These are phyloP conservation scores for Hymenoscyphus fructigenus DNA, from an alignment of 2,329 filamentous ascomycete genomes.

Conservation along the genomic window DNA sequence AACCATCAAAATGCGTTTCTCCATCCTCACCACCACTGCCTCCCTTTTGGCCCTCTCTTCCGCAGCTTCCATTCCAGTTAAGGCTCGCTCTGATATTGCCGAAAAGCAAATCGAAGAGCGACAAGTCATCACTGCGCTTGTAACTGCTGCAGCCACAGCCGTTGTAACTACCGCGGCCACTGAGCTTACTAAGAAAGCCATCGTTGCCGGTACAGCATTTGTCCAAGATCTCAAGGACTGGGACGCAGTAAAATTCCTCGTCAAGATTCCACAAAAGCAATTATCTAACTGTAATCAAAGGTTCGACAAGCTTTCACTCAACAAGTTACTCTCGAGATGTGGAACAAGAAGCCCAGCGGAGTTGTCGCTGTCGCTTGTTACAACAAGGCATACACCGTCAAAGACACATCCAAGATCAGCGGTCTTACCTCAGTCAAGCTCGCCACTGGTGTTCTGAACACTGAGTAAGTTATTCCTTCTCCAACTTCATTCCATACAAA, in stretches of 20 bases:
- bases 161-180: not conserved
- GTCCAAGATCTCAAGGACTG: not conserved
- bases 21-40: not conserved
- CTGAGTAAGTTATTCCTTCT: not conserved
- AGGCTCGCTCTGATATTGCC: not conserved
- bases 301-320: slow-evolving; percentile 3
- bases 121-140: slow-evolving; percentile 2
- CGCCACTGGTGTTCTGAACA: not conserved
- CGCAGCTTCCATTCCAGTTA: not conserved
- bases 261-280: not conserved
- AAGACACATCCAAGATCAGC: not conserved
- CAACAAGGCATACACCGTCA: not conserved
- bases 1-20: slow-evolving; percentile 5
- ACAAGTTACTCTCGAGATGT: slow-evolving; percentile 2
- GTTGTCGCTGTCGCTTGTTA: not conserved
- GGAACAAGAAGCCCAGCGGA: not conserved
- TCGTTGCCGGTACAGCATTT: not conserved
- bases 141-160: not conserved
- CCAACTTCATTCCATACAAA: not conserved
- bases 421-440: slow-evolving; percentile 5
- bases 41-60: not conserved
- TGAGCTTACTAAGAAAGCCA: not conserved
- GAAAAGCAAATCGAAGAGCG: not conserved
- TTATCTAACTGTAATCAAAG: not conserved
- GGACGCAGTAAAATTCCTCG: not conserved